Percentiles rank a stretch among this genome's conserved stretches.
These are phyloP conservation scores for Gentiana straminea DNA, from an alignment of 257 asterid species.

Conservation along the genomic window DNA sequence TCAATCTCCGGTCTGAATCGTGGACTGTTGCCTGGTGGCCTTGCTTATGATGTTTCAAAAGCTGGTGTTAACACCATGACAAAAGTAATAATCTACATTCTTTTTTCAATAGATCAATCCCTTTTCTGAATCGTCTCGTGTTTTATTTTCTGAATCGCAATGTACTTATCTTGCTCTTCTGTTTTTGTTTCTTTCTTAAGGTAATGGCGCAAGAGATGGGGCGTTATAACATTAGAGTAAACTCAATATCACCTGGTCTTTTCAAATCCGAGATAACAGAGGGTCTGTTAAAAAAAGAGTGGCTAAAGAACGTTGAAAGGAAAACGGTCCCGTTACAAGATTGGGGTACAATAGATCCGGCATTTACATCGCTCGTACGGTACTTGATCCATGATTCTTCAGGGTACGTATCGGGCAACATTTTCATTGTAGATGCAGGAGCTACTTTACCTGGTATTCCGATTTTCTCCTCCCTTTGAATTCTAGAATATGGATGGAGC, in stretches of 20 bases:
- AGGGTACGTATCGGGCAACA: conserved; percentile 13
- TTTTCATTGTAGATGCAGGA: conserved; percentile 16
- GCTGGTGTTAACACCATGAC: conserved; percentile 41
- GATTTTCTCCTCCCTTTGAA: conserved; percentile 15
- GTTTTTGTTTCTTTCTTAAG: conserved; percentile 2
- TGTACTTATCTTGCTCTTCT: too few relatives aligned
- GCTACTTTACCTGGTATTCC: conserved; percentile 14
- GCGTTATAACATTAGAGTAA: conserved; percentile 21
- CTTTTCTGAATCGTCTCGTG: too few relatives aligned
- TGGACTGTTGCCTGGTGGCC: conserved; percentile 38
- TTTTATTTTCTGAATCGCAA: too few relatives aligned
- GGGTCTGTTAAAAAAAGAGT: conserved; percentile 11
- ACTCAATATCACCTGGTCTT: conserved; percentile 29
- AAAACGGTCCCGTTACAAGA: conserved; percentile 12
- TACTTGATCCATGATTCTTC: conserved; percentile 20
- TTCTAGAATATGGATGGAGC: too few relatives aligned
- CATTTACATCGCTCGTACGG: conserved; percentile 10
- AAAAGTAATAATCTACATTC: conserved; percentile 22
- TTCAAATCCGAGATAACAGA: conserved; percentile 31
- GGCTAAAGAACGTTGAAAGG: conserved; percentile 16
- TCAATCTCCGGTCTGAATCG: conserved; percentile 51
- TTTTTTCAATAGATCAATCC: too few relatives aligned
- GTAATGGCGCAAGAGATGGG: conserved; percentile 33
- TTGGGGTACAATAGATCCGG: conserved; percentile 18
- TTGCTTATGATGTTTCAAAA: conserved; percentile 47